These are phyloP conservation scores for Alternaria ventricosa DNA, from an alignment of 2,329 filamentous ascomycete genomes.

Conservation along the genomic window DNA sequence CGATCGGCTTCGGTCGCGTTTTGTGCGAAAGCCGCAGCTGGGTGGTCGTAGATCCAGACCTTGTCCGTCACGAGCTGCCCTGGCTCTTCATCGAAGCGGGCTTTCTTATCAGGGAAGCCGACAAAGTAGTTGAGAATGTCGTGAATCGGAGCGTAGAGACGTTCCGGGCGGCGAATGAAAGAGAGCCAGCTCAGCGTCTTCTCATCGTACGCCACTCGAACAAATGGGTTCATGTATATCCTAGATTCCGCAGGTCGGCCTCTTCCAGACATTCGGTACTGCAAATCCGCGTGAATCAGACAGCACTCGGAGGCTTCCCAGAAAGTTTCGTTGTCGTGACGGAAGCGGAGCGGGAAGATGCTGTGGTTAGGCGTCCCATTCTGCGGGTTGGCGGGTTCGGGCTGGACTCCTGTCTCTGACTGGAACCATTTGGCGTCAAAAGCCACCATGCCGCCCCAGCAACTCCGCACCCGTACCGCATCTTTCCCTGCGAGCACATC, in stretches of 20 bases:
- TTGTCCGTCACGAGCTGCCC: constrained; percentile 62
- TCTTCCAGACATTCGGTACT: constrained; percentile 44
- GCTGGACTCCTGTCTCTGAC: constrained; percentile 35
- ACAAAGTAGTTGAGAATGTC: constrained; percentile 63
- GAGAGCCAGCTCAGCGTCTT: constrained; percentile 65
- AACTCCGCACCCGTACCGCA: constrained; percentile 73
- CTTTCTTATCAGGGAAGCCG: constrained; percentile 65
- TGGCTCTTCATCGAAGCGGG: constrained; percentile 64
- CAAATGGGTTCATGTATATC: constrained; percentile 77
- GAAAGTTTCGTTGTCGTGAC: constrained; percentile 51
- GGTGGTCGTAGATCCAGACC: constrained; percentile 57
- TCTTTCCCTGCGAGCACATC: constrained; percentile 68
- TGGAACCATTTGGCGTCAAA: constrained; percentile 69
- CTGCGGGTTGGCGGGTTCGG: constrained; percentile 17
- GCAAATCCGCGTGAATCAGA: constrained; percentile 56
- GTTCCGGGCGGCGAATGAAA: constrained; percentile 69
- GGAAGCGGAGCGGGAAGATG: constrained; percentile 52
- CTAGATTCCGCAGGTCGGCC: constrained; percentile 57
- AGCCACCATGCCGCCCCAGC: constrained; percentile 79
- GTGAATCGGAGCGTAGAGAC: constrained; percentile 67
- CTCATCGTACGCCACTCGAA: constrained; percentile 72
- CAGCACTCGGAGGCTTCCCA: constrained; percentile 59
- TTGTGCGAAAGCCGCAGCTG: constrained; percentile 25
- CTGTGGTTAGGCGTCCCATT: constrained; percentile 19
- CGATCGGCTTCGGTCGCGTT: constrained; percentile 35